Evolutionary conservation across 129 eudicot genomes (phyloP), one percentile per base, ranked within the genome.

Genomic region (Smallanthus sonchifolius): DNA sequence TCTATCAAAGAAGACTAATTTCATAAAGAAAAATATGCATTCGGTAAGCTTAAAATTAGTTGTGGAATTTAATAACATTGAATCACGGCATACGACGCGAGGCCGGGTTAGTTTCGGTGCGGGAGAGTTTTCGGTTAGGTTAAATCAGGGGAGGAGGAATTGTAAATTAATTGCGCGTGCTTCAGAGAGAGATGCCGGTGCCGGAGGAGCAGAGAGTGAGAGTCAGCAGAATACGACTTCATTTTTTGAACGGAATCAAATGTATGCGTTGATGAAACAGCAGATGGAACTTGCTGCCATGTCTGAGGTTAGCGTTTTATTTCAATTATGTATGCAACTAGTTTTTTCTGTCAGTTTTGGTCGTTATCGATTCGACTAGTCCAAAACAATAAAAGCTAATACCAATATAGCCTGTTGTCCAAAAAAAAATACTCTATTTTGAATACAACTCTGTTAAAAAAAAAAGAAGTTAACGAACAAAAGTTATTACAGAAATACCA

Each of bases 201-300:
- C 62, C 60, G 83, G 79, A 55, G 88, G 82, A 24, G 43, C 86
- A 36, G 91, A 82, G 67, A 73, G 85, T 40, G 76, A 78, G 77
- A 80, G 75, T 69, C 49, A 69, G 54, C 57, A 78, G 44, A 83
- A 80, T 24, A 62, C 77, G 67, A 78, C 77, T 59, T 83, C 96
- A 70, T 69, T 75, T 19, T 75, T 88, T 16, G 81, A 88, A 24
- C 80, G 96, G 75, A 88, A 80, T 75, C 97, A 95, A 65, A 85
- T 84, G 14, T 91, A 95, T 67, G 94, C 94, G 24, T 73, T 91
- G 74, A 78, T 95, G 80, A 95, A 87, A 82, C 97, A 91, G 73
- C 94, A 91, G 67, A 84, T 95, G 99, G 96, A 91, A 73, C 88
- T 95, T 39, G 99, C 99, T n/a, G 94, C 93, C 14, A 91, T 88